Percentiles rank a stretch among this genome's conserved stretches.
These are phyloP conservation scores for Tremella mesenterica DNA, from an alignment of 768 basidiomycete species.

Conservation along the genomic window DNA sequence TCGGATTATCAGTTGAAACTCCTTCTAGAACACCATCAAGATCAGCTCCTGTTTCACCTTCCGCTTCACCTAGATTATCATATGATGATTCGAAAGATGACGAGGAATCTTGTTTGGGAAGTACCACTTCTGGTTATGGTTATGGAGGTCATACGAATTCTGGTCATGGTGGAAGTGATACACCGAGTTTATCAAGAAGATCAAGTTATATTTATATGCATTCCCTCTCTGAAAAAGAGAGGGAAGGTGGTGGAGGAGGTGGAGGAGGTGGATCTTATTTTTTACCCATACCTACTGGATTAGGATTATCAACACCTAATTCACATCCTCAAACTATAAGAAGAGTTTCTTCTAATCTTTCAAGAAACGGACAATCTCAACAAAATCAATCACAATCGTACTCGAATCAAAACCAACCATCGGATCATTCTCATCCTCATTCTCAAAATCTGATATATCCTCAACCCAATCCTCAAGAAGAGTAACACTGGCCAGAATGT, in stretches of 20 bases:
- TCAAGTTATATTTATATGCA: constrained; percentile 31
- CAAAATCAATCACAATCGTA: not conserved
- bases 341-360: constrained; percentile 11
- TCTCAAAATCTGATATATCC: not conserved
- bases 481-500: constrained; percentile 27
- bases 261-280: constrained; percentile 31
- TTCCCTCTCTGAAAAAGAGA: constrained; percentile 7
- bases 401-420: not conserved
- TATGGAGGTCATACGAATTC: not conserved
- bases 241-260: too few relatives aligned
- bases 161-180: constrained; percentile 3
- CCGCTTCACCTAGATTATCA: constrained; percentile 15
- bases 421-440: not conserved
- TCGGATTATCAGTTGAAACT: not conserved
- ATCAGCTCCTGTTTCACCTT: constrained; percentile 33
- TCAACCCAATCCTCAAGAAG: constrained; percentile 4
- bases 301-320: constrained; percentile 6
- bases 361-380: not conserved
- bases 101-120: constrained; percentile 15
- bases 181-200: constrained; percentile 24
- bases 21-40: not conserved
- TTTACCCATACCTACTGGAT: constrained; percentile 19
- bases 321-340: constrained; percentile 4
- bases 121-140: too few relatives aligned
- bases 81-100: constrained; percentile 6